A percentile compares a stretch with the other conserved stretches of the same genome.
phyloP scores from a whole-genome alignment of 2,329 filamentous ascomycete species.

The Aspergillus pseudoglaucus region DNA sequence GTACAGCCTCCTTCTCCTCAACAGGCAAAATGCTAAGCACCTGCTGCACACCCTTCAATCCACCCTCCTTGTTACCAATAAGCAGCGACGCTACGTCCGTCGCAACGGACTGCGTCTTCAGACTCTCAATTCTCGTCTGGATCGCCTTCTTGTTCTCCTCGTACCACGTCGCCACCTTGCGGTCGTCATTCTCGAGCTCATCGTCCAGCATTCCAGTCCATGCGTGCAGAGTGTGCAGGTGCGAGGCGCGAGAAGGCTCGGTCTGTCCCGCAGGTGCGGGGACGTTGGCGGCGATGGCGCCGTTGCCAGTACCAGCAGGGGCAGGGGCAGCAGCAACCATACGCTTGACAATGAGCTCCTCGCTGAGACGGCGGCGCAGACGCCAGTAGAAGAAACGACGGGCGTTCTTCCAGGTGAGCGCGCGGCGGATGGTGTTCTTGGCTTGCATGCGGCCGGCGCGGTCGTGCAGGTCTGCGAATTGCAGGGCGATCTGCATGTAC shows the following conservation, averaged over 20 bases:
- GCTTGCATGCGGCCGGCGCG: conserved; percentile 96
- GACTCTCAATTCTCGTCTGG: conserved; percentile 71
- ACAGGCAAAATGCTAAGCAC: conserved; percentile 81
- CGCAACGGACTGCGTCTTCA: conserved; percentile 70
- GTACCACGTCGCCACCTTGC: conserved; percentile 86
- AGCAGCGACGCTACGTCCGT: conserved; percentile 64
- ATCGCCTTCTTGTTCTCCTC: conserved; percentile 86
- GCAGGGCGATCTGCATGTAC: conserved; percentile 89
- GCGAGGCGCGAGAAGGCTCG: conserved; percentile 54
- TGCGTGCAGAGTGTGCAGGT: conserved; percentile 69
- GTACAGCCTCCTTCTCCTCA: conserved; percentile 76
- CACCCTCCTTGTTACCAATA: conserved; percentile 59
- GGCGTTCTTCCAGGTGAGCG: conserved; percentile 78
- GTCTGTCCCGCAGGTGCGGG: conserved; percentile 19
- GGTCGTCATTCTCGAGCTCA: conserved; percentile 72
- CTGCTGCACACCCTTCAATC: conserved; percentile 78
- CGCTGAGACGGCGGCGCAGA: conserved; percentile 88
- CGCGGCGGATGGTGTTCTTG: conserved; percentile 84
- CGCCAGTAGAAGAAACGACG: conserved; percentile 99
- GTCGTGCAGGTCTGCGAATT: conserved; percentile 96
- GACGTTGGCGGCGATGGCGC: conserved; percentile 38
- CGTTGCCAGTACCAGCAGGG: conserved; percentile 30
- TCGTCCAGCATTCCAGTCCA: conserved; percentile 66
- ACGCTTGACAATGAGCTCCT: conserved; percentile 93
- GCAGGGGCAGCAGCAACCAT: conserved; percentile 51